These are phyloP conservation scores for Skeletonema costatum DNA, from an alignment of 108 stramenopile genomes.

Conservation along the genomic window DNA sequence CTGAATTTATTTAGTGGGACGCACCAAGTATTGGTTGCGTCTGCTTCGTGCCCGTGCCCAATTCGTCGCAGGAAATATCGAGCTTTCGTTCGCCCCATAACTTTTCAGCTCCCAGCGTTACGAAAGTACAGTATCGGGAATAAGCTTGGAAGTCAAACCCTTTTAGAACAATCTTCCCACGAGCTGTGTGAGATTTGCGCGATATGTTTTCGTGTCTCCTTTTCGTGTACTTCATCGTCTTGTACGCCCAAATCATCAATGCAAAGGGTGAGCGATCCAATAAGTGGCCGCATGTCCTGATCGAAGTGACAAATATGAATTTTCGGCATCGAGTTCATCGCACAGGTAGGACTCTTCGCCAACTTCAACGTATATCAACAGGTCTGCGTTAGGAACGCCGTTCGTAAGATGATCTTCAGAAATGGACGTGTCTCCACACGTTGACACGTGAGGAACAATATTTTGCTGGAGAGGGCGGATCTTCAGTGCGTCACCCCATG, in stretches of 20 bases:
- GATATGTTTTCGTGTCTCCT: slow-evolving; percentile 29
- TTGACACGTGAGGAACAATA: slow-evolving; percentile 14
- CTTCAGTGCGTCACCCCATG: slow-evolving; percentile 26
- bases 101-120: slow-evolving; percentile 68
- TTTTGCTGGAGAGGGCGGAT: slow-evolving; percentile 15
- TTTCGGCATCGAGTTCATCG: slow-evolving; percentile 14
- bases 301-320: slow-evolving; percentile 50
- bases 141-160: slow-evolving; percentile 64
- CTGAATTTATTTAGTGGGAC: no score
- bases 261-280: slow-evolving; percentile 77
- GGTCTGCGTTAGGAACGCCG: slow-evolving; percentile 35
- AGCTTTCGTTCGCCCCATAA: slow-evolving; percentile 22
- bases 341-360: slow-evolving; percentile 18
- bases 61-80: slow-evolving; percentile 38
- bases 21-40: slow-evolving; percentile 28
- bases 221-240: slow-evolving; percentile 64
- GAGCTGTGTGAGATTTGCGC: slow-evolving; percentile 15
- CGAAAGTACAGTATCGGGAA: slow-evolving; percentile 83
- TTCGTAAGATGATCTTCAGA: slow-evolving; percentile 25
- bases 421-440: slow-evolving; percentile 19
- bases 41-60: slow-evolving; percentile 13
- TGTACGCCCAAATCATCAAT: slow-evolving; percentile 67
- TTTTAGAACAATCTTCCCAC: slow-evolving; percentile 65
- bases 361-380: slow-evolving; percentile 33
- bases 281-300: slow-evolving; percentile 70